These are phyloP conservation scores for Xylaria telfairii DNA, from an alignment of 495 filamentous ascomycete species.

Conservation along the genomic window DNA sequence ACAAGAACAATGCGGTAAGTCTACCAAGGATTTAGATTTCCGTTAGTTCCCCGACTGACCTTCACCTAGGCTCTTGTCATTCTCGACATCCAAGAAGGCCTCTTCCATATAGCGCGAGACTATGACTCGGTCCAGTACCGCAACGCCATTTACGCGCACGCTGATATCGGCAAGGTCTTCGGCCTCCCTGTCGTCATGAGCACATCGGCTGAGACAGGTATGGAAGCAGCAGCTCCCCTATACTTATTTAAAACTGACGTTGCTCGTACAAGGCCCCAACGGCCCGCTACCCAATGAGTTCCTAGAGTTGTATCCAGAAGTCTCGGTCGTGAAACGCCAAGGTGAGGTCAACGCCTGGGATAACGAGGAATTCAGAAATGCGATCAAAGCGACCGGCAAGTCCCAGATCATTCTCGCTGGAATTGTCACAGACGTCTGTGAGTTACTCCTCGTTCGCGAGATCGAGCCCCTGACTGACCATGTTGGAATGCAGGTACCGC, in stretches of 20 bases:
- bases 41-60: conserved; percentile 25
- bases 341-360: conserved; percentile 87
- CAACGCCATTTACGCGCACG: conserved; percentile 73
- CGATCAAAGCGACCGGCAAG: conserved; percentile 68
- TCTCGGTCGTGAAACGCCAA: conserved; percentile 69
- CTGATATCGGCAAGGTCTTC: conserved; percentile 69
- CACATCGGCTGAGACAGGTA: conserved; percentile 64
- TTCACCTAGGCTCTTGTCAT: conserved; percentile 63
- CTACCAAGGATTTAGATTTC: background rate
- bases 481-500: conserved; percentile 55
- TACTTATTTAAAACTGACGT: conserved; percentile 4
- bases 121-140: conserved; percentile 65
- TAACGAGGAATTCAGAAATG: conserved; percentile 70
- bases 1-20: conserved; percentile 63
- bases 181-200: conserved; percentile 73
- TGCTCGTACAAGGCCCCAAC: conserved; percentile 60
- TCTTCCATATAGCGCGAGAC: conserved; percentile 70
- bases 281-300: conserved; percentile 76
- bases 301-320: conserved; percentile 67
- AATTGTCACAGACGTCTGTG: conserved; percentile 79
- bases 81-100: conserved; percentile 75
- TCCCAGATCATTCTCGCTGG: conserved; percentile 76
- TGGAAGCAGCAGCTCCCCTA: background rate
- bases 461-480: background rate
- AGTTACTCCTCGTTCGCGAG: conserved; percentile 30